Evolutionary conservation across 148 eudicot species (phyloP).

Genomic region (Vaccinium macrocarpon): DNA sequence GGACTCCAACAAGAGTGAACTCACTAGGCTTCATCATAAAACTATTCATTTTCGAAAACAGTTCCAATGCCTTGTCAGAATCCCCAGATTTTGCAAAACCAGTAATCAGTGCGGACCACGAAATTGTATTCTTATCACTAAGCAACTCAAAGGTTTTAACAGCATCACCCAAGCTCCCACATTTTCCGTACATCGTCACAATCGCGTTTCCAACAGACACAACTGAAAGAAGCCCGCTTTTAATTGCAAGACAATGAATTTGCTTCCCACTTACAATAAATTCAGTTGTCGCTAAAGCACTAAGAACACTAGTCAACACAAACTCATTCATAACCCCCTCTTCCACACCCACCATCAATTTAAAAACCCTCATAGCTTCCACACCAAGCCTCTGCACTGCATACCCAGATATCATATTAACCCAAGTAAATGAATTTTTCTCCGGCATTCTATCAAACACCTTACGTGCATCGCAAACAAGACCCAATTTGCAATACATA

Average conservation of each 20-base stretch:
- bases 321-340: constrained; percentile 34
- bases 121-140: constrained; percentile 33
- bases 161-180: constrained; percentile 36
- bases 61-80: constrained; percentile 36
- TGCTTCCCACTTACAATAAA: constrained; percentile 33
- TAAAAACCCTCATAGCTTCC: constrained; percentile 41
- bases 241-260: constrained; percentile 41
- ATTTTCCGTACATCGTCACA: constrained; percentile 54
- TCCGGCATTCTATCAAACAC: constrained; percentile 55
- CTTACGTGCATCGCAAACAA: constrained; percentile 35
- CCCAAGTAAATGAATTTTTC: constrained; percentile 51
- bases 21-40: constrained; percentile 44
- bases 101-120: constrained; percentile 59
- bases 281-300: constrained; percentile 31
- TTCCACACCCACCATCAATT: constrained; percentile 27
- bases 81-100: constrained; percentile 56
- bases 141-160: constrained; percentile 38
- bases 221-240: constrained; percentile 29
- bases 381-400: constrained; percentile 31
- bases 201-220: constrained; percentile 51
- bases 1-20: constrained; percentile 59
- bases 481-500: constrained; percentile 45
- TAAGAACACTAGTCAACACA: constrained; percentile 47
- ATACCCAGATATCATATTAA: constrained; percentile 50
- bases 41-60: constrained; percentile 50